These are phyloP conservation scores for Pythium folliculosum DNA, from an alignment of 352 stramenopile species.

Conservation along the genomic window DNA sequence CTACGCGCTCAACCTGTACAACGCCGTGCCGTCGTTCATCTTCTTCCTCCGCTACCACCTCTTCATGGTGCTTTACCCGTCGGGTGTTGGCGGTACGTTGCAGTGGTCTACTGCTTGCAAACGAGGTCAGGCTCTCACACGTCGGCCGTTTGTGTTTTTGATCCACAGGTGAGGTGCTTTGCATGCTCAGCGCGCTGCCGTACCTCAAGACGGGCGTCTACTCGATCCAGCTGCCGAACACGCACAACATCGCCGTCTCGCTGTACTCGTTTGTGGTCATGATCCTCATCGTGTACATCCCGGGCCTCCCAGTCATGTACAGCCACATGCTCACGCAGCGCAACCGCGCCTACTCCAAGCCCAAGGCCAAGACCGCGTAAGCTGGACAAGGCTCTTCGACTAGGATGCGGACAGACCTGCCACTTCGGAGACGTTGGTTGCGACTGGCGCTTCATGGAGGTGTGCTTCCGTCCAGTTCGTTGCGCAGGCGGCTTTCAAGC, in stretches of 20 bases:
- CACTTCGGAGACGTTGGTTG: too few species aligned
- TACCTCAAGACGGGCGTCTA: constrained; percentile 64
- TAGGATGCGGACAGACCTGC: too few species aligned
- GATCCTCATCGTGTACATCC: constrained; percentile 73
- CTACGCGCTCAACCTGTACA: constrained; percentile 95
- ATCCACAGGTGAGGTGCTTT: constrained; percentile 61
- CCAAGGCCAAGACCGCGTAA: constrained; percentile 65
- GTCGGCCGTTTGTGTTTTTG: neutral
- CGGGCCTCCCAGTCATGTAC: constrained; percentile 84
- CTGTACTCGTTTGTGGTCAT: constrained; percentile 72
- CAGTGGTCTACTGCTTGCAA: neutral
- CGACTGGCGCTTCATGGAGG: too few species aligned
- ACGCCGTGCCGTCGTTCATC: constrained; percentile 92
- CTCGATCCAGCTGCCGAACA: constrained; percentile 74
- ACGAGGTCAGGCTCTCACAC: too few species aligned
- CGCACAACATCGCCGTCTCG: constrained; percentile 76
- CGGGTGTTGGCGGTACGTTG: constrained; percentile 91
- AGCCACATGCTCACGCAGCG: constrained; percentile 84
- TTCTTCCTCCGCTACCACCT: constrained; percentile 98
- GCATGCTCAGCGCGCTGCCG: constrained; percentile 68
- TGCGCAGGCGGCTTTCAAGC: too few species aligned
- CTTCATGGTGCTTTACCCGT: constrained; percentile 98
- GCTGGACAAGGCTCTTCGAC: too few species aligned
- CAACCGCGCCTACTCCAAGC: constrained; percentile 82
- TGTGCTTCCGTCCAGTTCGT: too few species aligned